Evolutionary conservation across 805 yeast genomes (phyloP), one percentile per base, ranked within the genome.

Genomic region (Candida vartiovaarae): DNA sequence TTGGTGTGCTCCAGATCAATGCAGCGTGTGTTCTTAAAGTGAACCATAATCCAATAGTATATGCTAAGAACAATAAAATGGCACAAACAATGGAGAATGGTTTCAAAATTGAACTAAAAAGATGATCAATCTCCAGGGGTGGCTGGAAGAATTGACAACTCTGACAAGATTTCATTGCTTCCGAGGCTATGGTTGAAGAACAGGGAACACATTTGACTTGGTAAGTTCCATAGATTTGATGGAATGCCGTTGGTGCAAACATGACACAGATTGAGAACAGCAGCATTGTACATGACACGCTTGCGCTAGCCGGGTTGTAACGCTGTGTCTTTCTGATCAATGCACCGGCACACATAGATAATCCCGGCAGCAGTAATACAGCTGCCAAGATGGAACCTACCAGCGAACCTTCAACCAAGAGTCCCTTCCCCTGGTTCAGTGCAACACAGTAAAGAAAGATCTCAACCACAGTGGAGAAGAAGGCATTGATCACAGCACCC

Each of bases 261-360:
- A 90, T 88, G 3, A 86, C 93, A 40, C 89, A 77, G 66, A 88
- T 78, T 3, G 97, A 95, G 68, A 83, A 93, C 42, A 93, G 70
- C 41, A 93, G 70, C 96, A 93, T 87, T 3, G 99, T 93, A 0
- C 96, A 89, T 5, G 95, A 86, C 2, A 93, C 99, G 49, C 98
- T 96, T 0, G 99, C 98, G 44, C 95, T 84, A 36, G 91, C 80
- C 1, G 99, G 98, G 58, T 93, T 93, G 62, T 93, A 93, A 47
- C 96, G 66, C 62, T 91, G 99, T 0, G 98, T 91, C 58, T 93
- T 93, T 44, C 96, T 68, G 46, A 80, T 84, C 32, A 90, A 65
- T 0, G 99, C 98, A 49, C 99, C 99, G 20, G 96, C 95, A 64
- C 96, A 88, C 99, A 93, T 93, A 2, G 96, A 87, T 34, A 89